Evolutionary conservation across 2,329 filamentous ascomycete species (phyloP), one percentile per base, ranked within the genome.

Genomic region (Gaeumannomyces sp.): DNA sequence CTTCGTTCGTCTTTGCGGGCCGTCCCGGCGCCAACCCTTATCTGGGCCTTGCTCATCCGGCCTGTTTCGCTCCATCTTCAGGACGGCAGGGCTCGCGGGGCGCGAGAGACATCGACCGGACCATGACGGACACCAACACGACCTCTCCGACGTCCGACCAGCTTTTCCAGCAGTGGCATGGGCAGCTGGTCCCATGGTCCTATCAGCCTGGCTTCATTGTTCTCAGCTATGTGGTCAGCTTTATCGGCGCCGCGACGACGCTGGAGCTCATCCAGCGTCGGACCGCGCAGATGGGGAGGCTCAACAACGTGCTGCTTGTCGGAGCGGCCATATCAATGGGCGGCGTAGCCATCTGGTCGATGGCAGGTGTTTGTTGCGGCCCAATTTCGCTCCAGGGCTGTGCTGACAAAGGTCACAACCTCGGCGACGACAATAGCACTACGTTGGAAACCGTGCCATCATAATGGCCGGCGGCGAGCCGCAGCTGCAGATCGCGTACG

Each of bases 381-480:
- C 50, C n/a, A 10, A 64, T 16, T 61, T 58, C 58, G 31, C 38
- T 59, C 56, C 50, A 28, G 28, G 25, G 11, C 28, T 35, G 10
- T n/a, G 19, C 35, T 35, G 4, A 28, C 25, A 35, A 25, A n/a
- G 16, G 60, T 28, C n/a, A 19, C 35, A 38, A 38, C 35, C 14
- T 38, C 14, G 13, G 13, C 61, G 19, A 53, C 16, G 13, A 22
- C 69, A 76, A 76, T 79, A 89, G 90, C 91, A 95, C 73, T 94
- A 91, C 71, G 89, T 95, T 69, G 92, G 91, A 28, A 94, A 95
- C 73, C 83, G 89, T 63, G 91, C 92, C 19, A 90, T 94, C 67
- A 79, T 89, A 31, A 82, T 96, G 25, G 88, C 83, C 56, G 69
- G 87, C 68, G 89, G 89, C 56, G 76, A 85, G 66, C 68, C 77